Conservation (phyloP, 345 rosid genomes). For the Syzygium aqueum region DNA sequence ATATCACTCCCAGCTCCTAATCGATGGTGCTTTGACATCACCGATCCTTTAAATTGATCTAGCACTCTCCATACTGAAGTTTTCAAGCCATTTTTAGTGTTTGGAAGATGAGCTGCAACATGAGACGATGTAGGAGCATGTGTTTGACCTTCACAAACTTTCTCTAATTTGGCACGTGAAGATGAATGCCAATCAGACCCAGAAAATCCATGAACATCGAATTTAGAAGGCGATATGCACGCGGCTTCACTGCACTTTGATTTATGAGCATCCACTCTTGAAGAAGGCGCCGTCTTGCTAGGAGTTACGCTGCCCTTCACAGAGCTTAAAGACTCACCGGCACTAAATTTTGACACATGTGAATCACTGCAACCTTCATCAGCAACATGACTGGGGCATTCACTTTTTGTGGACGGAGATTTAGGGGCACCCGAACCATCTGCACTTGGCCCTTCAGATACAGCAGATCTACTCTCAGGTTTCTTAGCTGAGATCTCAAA, state of each 20-base stretch:
- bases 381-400: not conserved
- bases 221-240: not conserved
- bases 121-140: constrained; percentile 3
- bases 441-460: not conserved
- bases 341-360: not conserved
- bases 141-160: not conserved
- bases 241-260: not conserved
- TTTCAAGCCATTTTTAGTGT: constrained; percentile 24
- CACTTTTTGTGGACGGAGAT: not conserved
- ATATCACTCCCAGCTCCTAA: not conserved
- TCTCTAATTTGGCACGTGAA: constrained; percentile 7
- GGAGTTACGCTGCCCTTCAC: not conserved
- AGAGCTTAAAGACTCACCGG: not conserved
- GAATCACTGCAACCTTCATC: not conserved
- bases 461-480: not conserved
- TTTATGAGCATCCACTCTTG: not conserved
- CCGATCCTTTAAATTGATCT: constrained; percentile 37
- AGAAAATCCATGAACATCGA: not conserved
- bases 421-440: not conserved
- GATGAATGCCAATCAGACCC: not conserved
- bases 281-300: not conserved
- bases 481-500: not conserved
- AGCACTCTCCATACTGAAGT: constrained; percentile 26
- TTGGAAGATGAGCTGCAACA: constrained; percentile 1
- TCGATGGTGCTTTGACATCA: constrained; percentile 4